A percentile compares a stretch with the other conserved stretches of the same genome.
Conservation (phyloP, 306 rosid genomes). For the Rosa chinensis region DNA sequence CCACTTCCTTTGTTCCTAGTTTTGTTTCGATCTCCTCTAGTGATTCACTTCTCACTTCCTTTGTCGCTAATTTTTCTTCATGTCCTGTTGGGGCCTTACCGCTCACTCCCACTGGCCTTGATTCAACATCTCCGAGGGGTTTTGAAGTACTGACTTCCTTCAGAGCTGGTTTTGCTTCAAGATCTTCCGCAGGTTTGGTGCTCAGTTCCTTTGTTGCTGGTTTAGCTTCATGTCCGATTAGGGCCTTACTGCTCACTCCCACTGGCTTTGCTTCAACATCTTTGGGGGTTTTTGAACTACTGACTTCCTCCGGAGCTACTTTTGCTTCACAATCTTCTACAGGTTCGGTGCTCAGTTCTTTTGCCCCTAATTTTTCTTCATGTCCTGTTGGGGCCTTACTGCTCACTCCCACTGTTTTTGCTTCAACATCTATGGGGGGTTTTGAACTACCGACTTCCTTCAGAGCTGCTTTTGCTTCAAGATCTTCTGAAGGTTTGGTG, state of each 20-base stretch:
- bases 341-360: not conserved
- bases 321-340: not conserved
- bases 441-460: not conserved
- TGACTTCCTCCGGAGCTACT: not conserved
- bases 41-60: not conserved
- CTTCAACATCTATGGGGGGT: not conserved
- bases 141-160: not conserved
- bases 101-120: not conserved
- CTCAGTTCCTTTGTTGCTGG: too few species aligned
- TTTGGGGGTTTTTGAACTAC: not conserved
- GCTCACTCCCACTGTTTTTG: not conserved
- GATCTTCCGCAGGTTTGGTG: not conserved
- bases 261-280: not conserved
- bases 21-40: not conserved
- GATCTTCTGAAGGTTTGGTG: not conserved
- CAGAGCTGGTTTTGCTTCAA: not conserved
- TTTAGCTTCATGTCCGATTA: not conserved
- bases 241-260: not conserved
- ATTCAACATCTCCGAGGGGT: not conserved
- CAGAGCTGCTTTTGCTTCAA: not conserved
- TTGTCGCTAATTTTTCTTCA: not conserved
- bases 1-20: not conserved
- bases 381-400: not conserved
- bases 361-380: not conserved
- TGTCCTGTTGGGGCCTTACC: not conserved